Base-by-base conservation (phyloP, 441 rosid species). In the Aquilaria agallochum region DNA sequence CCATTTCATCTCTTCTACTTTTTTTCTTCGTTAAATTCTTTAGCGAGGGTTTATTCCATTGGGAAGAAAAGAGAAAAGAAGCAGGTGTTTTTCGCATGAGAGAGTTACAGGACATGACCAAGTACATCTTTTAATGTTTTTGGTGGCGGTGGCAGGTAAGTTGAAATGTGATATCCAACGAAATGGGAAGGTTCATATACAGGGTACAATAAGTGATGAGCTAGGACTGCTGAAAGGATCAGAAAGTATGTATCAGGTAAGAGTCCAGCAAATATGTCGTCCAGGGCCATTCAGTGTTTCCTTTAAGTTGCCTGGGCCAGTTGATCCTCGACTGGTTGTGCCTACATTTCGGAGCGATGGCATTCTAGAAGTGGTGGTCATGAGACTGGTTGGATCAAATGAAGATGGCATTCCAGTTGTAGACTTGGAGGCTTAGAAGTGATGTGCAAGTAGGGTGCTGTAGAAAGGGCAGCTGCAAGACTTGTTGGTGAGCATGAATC, bases 231-330 rank as follows among this genome's bases (percentile, higher is more conserved):
- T 74, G 46, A 76, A 74, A 20, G 78, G 69, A 31, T 53, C 81
- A 1, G 62, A 73, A 2, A 67, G 66, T 9, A 68, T 63, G 4
- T 83, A 68, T 70, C 69, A 83, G 75, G 67, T 81, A 82, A 83
- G 67, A 36, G 82, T 81, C 52, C 83, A 83, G 71, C 88, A 86
- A 70, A 74, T 82, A 1, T 66, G 70, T 64, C 82, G 87, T 0
- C 76, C 87, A 0, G 98, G 98, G 47, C 87, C 90, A 1, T 90
- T 93, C 72, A 70, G 80, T 0, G 45, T 93, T 59, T 69, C 86
- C 0, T 86, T 93, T 62, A 79, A 75, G 56, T 80, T 93, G 40
- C 98, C 98, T 0, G 96, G 98, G 63, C 88, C 85, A n/a, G 95
- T 88, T 31, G 98, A 93, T 68, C 86, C 97, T 42, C 81, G 96